Percentiles rank a stretch among this genome's conserved stretches.
Evolutionary conservation across 2,329 filamentous ascomycete genomes (phyloP).

Genomic region (Fusarium sp.): DNA sequence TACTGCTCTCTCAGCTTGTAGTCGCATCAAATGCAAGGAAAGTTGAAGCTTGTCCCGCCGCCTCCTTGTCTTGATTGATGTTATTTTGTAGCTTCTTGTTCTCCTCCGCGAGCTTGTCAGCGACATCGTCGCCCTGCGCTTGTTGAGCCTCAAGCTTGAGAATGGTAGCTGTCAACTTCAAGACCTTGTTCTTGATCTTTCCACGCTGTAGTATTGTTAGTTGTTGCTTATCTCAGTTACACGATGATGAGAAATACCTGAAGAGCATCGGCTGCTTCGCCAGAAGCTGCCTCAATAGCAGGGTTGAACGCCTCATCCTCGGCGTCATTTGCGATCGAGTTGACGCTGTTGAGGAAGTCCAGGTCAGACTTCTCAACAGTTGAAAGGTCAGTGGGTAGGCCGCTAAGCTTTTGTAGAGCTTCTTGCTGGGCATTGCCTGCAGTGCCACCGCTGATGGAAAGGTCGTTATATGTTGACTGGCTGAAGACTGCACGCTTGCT

Average conservation of each 20-base stretch:
- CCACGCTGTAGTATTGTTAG: constrained; percentile 52
- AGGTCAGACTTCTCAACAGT: constrained; percentile 60
- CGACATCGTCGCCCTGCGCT: constrained; percentile 61
- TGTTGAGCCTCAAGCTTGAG: constrained; percentile 61
- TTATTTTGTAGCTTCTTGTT: constrained; percentile 65
- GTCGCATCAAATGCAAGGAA: constrained; percentile 37
- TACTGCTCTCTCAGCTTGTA: constrained; percentile 1
- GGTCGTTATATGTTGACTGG: constrained; percentile 54
- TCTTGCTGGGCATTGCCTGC: constrained; percentile 59
- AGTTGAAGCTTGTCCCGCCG: constrained; percentile 59
- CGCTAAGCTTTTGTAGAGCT: constrained; percentile 53
- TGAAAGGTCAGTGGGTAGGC: constrained; percentile 54
- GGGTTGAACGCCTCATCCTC: constrained; percentile 65
- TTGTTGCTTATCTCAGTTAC: accelerated
- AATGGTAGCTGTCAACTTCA: constrained; percentile 65
- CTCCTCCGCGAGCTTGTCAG: constrained; percentile 58
- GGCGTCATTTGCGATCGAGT: constrained; percentile 64
- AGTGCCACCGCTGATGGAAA: constrained; percentile 59
- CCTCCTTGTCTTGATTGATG: constrained; percentile 58
- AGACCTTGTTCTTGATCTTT: constrained; percentile 71
- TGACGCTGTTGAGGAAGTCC: constrained; percentile 61
- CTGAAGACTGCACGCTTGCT: constrained; percentile 47
- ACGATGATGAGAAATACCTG: constrained; percentile 46
- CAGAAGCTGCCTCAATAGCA: constrained; percentile 61
- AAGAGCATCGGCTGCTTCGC: constrained; percentile 59